Percentiles rank a stretch among this genome's conserved stretches.
Conservation (phyloP, 257 asterid genomes). For the Coffea canephora region DNA sequence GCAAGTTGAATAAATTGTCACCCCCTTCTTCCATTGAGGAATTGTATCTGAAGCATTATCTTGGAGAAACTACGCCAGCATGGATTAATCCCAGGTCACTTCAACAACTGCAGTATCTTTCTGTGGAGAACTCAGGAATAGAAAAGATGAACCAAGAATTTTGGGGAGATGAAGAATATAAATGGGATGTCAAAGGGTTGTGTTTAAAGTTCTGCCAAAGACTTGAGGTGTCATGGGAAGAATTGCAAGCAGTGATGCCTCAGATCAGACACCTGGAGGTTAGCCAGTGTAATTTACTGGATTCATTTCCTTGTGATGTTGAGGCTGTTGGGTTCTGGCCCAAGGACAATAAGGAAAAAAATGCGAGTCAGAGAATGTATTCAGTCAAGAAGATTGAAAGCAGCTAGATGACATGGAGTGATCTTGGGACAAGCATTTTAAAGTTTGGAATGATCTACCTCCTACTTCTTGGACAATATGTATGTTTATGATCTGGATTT, state of each 20-base stretch:
- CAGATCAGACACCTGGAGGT: constrained; percentile 20
- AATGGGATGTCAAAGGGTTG: constrained; percentile 28
- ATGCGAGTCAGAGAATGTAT: not conserved
- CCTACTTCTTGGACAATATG: not conserved
- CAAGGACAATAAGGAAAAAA: constrained; percentile 9
- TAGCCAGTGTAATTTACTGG: constrained; percentile 20
- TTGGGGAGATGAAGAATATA: constrained; percentile 3
- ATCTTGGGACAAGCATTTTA: not conserved
- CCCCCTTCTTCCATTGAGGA: constrained; percentile 19
- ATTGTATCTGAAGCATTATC: constrained; percentile 23
- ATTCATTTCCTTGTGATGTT: constrained; percentile 14
- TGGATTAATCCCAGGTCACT: constrained; percentile 32
- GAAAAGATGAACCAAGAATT: constrained; percentile 6
- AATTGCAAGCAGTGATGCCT: constrained; percentile 17
- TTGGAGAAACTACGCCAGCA: constrained; percentile 24
- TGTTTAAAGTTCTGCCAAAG: constrained; percentile 29
- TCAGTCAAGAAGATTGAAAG: constrained; percentile 1
- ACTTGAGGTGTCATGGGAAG: constrained; percentile 15
- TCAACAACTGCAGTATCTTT: constrained; percentile 28
- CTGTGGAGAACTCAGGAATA: constrained; percentile 28
- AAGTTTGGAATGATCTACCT: not conserved
- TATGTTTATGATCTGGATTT: not conserved
- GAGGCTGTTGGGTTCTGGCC: constrained; percentile 13
- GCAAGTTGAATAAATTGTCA: constrained; percentile 15
- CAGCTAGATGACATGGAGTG: not conserved